phyloP scores from a whole-genome alignment of 345 rosid genomes.

The Firmiana major region DNA sequence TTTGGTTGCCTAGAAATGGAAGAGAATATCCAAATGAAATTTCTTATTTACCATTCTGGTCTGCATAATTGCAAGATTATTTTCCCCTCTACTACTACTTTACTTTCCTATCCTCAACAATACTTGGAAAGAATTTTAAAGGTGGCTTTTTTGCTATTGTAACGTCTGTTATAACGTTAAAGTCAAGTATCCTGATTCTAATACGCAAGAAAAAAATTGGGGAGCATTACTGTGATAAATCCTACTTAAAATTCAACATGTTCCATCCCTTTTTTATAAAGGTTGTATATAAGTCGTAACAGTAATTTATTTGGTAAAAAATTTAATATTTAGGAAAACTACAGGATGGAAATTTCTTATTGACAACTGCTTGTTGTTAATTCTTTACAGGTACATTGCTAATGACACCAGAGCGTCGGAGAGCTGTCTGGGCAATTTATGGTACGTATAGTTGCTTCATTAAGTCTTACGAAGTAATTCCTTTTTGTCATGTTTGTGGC shows the following conservation, averaged over 20 bases:
- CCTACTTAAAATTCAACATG: neutral
- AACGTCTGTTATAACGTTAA: neutral
- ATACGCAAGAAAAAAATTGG: neutral
- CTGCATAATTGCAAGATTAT: neutral
- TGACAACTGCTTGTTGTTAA: neutral
- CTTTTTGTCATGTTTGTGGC: neutral
- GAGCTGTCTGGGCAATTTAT: slow-evolving; percentile 59
- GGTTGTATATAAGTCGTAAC: neutral
- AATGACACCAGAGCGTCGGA: slow-evolving; percentile 46
- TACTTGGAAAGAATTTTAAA: neutral
- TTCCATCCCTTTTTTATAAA: neutral
- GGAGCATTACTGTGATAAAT: neutral
- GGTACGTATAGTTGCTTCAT: slow-evolving; percentile 27
- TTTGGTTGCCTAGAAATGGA: slow-evolving; percentile 4
- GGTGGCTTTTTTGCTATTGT: neutral
- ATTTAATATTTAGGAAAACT: neutral
- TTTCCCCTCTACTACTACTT: neutral
- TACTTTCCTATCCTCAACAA: neutral
- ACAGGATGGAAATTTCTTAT: neutral
- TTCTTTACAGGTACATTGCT: slow-evolving; percentile 44
- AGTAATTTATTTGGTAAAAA: neutral
- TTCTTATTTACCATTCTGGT: neutral
- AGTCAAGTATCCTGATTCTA: neutral
- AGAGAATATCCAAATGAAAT: neutral
- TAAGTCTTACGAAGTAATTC: neutral